These are phyloP conservation scores for Myrmaecium sp. DNA, from an alignment of 2,329 filamentous ascomycete species.

Conservation along the genomic window DNA sequence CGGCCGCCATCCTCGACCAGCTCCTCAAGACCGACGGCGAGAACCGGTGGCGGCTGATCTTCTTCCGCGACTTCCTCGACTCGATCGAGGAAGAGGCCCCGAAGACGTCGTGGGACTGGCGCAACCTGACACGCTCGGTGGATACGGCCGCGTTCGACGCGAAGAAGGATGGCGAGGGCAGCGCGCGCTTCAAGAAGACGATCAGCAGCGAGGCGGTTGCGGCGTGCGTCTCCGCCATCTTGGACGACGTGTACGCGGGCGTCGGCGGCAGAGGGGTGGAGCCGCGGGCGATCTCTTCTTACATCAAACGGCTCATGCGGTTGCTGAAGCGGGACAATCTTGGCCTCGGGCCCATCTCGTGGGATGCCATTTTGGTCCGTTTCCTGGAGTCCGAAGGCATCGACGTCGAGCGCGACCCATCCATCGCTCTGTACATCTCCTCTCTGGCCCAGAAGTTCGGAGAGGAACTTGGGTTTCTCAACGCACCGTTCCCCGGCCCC, in stretches of 20 bases:
- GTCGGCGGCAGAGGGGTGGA: slow-evolving; percentile 22
- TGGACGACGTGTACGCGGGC: slow-evolving; percentile 25
- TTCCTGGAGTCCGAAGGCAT: slow-evolving; percentile 32
- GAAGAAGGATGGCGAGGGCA: slow-evolving; percentile 10
- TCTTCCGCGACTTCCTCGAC: slow-evolving; percentile 26
- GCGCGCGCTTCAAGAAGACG: slow-evolving; percentile 23
- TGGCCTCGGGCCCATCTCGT: slow-evolving; percentile 23
- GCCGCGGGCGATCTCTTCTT: slow-evolving; percentile 16
- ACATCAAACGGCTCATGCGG: slow-evolving; percentile 18
- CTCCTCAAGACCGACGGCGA: slow-evolving; percentile 10
- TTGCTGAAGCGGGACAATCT: slow-evolving; percentile 21
- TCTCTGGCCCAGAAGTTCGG: slow-evolving; percentile 24
- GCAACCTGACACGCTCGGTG: no score
- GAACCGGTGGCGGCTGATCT: slow-evolving; percentile 16
- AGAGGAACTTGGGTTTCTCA: slow-evolving; percentile 19
- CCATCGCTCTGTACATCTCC: slow-evolving; percentile 22
- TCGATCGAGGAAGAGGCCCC: slow-evolving; percentile 11
- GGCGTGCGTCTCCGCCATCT: slow-evolving; percentile 35
- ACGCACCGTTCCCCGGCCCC: slow-evolving; percentile 13
- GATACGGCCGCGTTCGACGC: slow-evolving; percentile 8
- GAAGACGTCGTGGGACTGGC: slow-evolving; percentile 9
- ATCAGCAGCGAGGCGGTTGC: slow-evolving; percentile 42
- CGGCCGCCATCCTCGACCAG: slow-evolving; percentile 21
- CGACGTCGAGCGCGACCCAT: slow-evolving; percentile 27
- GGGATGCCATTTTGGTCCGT: slow-evolving; percentile 31